These are phyloP conservation scores for Hymenoscyphus linearis DNA, from an alignment of 2,329 filamentous ascomycete species.

Conservation along the genomic window DNA sequence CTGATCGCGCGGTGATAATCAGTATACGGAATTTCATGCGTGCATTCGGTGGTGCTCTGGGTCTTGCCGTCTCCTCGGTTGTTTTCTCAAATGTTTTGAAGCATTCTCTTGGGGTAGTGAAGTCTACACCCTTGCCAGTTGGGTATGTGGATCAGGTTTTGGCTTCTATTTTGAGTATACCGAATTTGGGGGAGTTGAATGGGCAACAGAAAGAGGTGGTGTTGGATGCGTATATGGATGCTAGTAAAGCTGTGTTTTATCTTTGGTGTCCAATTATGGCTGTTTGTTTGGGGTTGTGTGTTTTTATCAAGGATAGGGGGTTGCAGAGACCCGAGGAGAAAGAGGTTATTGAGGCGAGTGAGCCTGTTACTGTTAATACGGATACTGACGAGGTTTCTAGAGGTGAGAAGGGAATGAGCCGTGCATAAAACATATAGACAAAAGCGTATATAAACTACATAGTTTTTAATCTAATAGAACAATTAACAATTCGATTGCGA, in stretches of 20 bases:
- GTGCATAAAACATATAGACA: too few relatives aligned
- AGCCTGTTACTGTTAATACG: neutral
- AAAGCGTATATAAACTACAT: too few relatives aligned
- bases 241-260: constrained; percentile 51
- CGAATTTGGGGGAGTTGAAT: constrained; percentile 18
- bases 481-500: too few relatives aligned
- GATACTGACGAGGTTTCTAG: constrained; percentile 13
- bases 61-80: constrained; percentile 52
- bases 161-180: constrained; percentile 25
- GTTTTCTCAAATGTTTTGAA: constrained; percentile 37
- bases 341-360: constrained; percentile 1
- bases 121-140: constrained; percentile 17
- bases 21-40: constrained; percentile 59
- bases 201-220: constrained; percentile 33
- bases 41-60: constrained; percentile 51
- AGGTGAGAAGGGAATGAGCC: too few relatives aligned
- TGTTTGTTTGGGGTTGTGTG: constrained; percentile 43
- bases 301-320: constrained; percentile 47
- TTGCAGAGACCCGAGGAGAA: constrained; percentile 34
- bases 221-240: constrained; percentile 46
- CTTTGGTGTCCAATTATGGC: constrained; percentile 50
- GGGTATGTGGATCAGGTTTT: constrained; percentile 19
- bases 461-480: too few relatives aligned
- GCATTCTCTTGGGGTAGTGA: constrained; percentile 12
- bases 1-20: constrained; percentile 56